phyloP scores from a whole-genome alignment of 352 stramenopile species.

The Sclerospora graminicola region DNA sequence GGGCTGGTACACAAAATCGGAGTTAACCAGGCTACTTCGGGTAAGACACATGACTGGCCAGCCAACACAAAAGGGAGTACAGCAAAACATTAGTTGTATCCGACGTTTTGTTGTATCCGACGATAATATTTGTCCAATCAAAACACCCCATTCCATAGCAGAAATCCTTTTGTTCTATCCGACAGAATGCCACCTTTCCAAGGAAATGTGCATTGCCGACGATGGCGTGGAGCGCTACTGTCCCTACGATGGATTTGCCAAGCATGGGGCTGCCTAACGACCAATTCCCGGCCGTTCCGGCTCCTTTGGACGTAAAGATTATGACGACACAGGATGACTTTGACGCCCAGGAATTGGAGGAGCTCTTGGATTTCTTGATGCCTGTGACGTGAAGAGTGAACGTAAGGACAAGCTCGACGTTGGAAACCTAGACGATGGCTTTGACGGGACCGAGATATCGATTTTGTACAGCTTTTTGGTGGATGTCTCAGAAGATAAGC shows the following conservation, averaged over 20 bases:
- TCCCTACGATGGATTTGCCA: slow-evolving; percentile 25
- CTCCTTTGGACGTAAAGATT: slow-evolving; percentile 24
- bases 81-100: too few species aligned
- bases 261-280: slow-evolving; percentile 27
- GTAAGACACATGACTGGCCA: too few species aligned
- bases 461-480: slow-evolving; percentile 83
- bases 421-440: slow-evolving; percentile 69
- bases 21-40: too few species aligned
- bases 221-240: slow-evolving; percentile 33
- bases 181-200: too few species aligned
- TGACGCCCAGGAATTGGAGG: slow-evolving; percentile 59
- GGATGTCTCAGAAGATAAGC: slow-evolving; percentile 60
- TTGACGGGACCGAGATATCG: slow-evolving; percentile 80
- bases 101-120: too few species aligned
- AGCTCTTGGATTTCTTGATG: slow-evolving; percentile 70
- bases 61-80: too few species aligned
- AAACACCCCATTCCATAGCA: too few species aligned
- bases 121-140: too few species aligned
- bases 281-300: slow-evolving; percentile 17
- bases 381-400: slow-evolving; percentile 35
- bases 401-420: slow-evolving; percentile 69
- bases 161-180: too few species aligned
- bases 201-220: slow-evolving; percentile 38
- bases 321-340: slow-evolving; percentile 29
- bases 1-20: too few species aligned